These are phyloP conservation scores for Penstemon newberryi DNA, from an alignment of 257 asterid genomes.

Conservation along the genomic window DNA sequence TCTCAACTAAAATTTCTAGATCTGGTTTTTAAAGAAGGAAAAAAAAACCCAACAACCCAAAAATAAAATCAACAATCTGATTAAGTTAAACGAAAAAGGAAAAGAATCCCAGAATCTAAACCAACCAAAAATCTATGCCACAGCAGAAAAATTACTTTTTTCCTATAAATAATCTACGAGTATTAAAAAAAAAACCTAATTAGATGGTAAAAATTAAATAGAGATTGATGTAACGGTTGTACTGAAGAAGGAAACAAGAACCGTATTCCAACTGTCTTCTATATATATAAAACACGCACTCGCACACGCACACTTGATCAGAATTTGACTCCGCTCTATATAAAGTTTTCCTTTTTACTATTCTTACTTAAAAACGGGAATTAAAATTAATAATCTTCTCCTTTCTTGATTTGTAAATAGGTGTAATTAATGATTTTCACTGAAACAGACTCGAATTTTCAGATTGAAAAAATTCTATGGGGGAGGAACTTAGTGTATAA, in stretches of 20 bases:
- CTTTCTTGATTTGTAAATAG: too few relatives aligned
- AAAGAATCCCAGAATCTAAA: slow-evolving; percentile 14
- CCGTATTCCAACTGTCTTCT: slow-evolving; percentile 37
- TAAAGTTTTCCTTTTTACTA: background rate
- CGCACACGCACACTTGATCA: slow-evolving; percentile 16
- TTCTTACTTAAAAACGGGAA: too few relatives aligned
- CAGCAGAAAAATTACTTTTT: background rate
- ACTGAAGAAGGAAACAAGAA: slow-evolving; percentile 42
- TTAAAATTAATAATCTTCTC: too few relatives aligned
- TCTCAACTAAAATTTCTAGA: background rate
- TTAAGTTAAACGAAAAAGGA: background rate
- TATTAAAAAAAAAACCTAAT: slow-evolving; percentile 27
- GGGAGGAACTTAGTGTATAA: background rate
- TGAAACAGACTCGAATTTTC: slow-evolving; percentile 40
- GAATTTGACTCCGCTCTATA: background rate
- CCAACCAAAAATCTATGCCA: background rate
- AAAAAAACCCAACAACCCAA: background rate
- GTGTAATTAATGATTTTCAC: background rate
- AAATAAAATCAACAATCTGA: slow-evolving; percentile 3
- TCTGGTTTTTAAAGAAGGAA: background rate
- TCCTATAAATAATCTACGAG: background rate
- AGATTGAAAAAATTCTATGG: slow-evolving; percentile 11
- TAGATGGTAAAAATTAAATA: slow-evolving; percentile 36
- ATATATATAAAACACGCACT: slow-evolving; percentile 23
- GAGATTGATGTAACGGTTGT: slow-evolving; percentile 45